A percentile compares a stretch with the other conserved stretches of the same genome.
Evolutionary conservation across 1,284 basidiomycete species (phyloP).

Genomic region (Cutaneotrichosporon cyanovorans): DNA sequence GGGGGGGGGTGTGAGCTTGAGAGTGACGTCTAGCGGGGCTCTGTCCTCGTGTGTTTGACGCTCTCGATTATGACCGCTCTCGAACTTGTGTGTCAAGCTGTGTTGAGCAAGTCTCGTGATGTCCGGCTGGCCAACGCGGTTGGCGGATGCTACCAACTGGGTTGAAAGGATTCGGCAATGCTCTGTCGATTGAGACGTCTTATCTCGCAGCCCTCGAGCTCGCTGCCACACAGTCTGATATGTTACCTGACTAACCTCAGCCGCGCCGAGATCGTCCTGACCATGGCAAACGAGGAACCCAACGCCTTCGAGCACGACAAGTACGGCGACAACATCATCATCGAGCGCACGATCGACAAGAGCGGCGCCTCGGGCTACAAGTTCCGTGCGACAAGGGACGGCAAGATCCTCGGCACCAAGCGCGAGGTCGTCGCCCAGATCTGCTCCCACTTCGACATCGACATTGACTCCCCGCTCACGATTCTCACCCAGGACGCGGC

Average conservation of each 20-base stretch:
- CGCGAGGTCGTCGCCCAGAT: conserved; percentile 79
- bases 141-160: neutral
- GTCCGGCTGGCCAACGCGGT: too few relatives aligned
- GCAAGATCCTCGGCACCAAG: conserved; percentile 65
- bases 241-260: neutral
- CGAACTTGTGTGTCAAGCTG: too few relatives aligned
- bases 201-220: too few relatives aligned
- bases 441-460: conserved; percentile 85
- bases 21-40: too few relatives aligned
- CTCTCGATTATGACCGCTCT: too few relatives aligned
- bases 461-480: conserved; percentile 92
- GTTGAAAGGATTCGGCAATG: conserved; percentile 61
- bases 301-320: conserved; percentile 77
- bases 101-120: too few relatives aligned
- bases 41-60: neutral
- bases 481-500: conserved; percentile 81
- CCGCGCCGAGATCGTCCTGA: conserved; percentile 51
- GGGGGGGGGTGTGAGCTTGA: too few relatives aligned
- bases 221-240: too few relatives aligned
- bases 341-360: conserved; percentile 72
- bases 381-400: conserved; percentile 62
- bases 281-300: conserved; percentile 76
- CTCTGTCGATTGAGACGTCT: too few relatives aligned
- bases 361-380: conserved; percentile 74
- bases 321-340: conserved; percentile 75